Evolutionary conservation across 2,329 filamentous ascomycete species (phyloP), one percentile per base, ranked within the genome.

Genomic region (Penicillium sp.): DNA sequence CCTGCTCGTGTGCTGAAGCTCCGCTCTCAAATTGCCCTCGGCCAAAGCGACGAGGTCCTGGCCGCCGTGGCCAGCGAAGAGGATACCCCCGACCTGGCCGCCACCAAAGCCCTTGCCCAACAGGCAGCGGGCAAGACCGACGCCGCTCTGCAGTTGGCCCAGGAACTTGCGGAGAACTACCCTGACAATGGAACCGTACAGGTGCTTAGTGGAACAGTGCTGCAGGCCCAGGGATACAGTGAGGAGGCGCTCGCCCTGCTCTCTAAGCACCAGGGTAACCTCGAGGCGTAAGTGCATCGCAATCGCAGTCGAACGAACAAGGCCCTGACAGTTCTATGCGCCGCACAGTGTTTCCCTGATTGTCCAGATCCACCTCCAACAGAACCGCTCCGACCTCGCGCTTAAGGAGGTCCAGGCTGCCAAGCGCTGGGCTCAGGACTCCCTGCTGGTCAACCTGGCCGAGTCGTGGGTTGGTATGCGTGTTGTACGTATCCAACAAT

Each of bases 401-500:
- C 66, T 91, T 10, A 96, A 96, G 75, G 93, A 97, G 76, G 91
- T 96, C 30, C 79, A 86, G 45, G 85, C 88, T 29, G 94, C 94
- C 29, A 85, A 92, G 70, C 84, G 90, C 74, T 97, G 93, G 90
- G 94, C 93, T 7, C 93, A 99, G 75, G 94, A 97, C 70, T 96
- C 88, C 62, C 78, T 97, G 32, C 79, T 97, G 43, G 90, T 97
- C 59, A 97, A 99, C 74, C 76, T 99, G 60, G 92, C 92, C 7
- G 94, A 99, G 76, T 90, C 90, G 7, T 99, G 93, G 94, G 89
- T 96, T 58, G 92, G 91, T 23, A 75, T 97, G 73, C 83, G 94
- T 72, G 79, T 93, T 74, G 91, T 94, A 82, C 56, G 82, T 76
- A 41, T 47, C 26, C 13, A 21, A 5, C 13, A 13, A 23, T 21